Conservation (phyloP, 371 early-diverging fungal species). For the Cladochytrium tenue region DNA sequence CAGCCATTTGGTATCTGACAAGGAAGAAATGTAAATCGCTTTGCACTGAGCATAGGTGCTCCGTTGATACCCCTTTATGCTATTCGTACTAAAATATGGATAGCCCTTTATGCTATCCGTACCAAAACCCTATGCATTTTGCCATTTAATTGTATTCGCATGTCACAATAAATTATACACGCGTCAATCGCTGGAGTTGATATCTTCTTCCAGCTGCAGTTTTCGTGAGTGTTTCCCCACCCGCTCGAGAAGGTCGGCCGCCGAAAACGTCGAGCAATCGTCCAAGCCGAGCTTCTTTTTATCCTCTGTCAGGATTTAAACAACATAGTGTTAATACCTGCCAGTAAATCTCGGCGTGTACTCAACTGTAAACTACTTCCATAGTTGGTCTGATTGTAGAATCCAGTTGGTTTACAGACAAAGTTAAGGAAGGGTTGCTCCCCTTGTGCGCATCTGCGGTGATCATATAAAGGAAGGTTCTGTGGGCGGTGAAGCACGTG, state of each 20-base stretch:
- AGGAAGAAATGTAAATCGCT: too few species aligned
- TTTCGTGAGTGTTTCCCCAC: slow-evolving; percentile 19
- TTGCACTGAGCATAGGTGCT: too few species aligned
- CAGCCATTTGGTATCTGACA: too few species aligned
- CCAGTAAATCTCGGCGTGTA: not conserved
- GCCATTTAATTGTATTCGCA: too few species aligned
- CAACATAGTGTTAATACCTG: not conserved
- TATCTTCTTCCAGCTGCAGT: slow-evolving; percentile 27
- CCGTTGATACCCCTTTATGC: too few species aligned
- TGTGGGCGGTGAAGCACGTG: not conserved
- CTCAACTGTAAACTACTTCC: slow-evolving; percentile 24
- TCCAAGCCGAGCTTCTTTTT: slow-evolving; percentile 15
- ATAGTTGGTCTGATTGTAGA: slow-evolving; percentile 10
- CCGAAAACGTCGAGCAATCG: slow-evolving; percentile 3
- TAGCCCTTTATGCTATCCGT: too few species aligned
- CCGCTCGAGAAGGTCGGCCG: slow-evolving; percentile 14
- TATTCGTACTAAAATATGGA: too few species aligned
- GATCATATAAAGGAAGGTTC: slow-evolving; percentile 19
- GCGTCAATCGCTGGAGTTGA: slow-evolving; percentile 6
- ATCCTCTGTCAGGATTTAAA: slow-evolving; percentile 9
- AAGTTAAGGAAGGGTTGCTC: slow-evolving; percentile 14
- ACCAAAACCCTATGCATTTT: too few species aligned
- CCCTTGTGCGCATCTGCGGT: slow-evolving; percentile 20
- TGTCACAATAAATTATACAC: too few species aligned
- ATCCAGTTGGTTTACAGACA: slow-evolving; percentile 18